Base-by-base conservation (phyloP, 2,329 filamentous ascomycete genomes). In the Claviceps arundinis region DNA sequence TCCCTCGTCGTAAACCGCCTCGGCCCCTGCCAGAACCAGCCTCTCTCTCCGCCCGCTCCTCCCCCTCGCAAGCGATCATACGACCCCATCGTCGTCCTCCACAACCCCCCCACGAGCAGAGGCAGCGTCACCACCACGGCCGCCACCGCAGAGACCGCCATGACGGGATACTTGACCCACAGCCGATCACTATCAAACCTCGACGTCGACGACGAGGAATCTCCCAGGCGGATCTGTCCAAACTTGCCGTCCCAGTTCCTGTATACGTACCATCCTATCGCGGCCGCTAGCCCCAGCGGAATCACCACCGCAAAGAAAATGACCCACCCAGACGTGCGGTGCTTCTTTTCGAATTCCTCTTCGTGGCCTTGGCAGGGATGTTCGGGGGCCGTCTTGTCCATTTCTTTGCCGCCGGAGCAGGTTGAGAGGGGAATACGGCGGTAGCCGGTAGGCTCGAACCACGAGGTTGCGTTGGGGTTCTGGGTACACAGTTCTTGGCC, bases 381-480 rank as follows among this genome's bases (percentile, higher is more conserved):
- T 52, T 70, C 68, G 6, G 54, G 59, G 37, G 77, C 73, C 14
- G 74, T 77, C 66, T 84, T 83, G 65, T 96, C 89, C 47, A 87
- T 73, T 61, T 91, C 83, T 4, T 69, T 69, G 43, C 91, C 93
- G 38, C 83, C 88, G 44, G 76, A 58, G 66, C 94, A 98, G 0
- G 90, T 97, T 0, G 89, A 89, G 48, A 96, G 78, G 0, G 90
- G 91, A 53, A 98, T 87, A 53, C 84, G 84, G 50, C 93, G 86
- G 72, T 94, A 97, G 47, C 89, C 89, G 0, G 88, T 93, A 5
- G 87, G 82, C 56, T 89, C 82, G 71, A 81, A 93, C 72, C 85
- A 98, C 62, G 93, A 84, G 34, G 80, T 69, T n/a, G 72, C 76
- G 30, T 86, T 80, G 1, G 86, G 80, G 60, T 96, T 68, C 48